These are phyloP conservation scores for Spirogloea muscicola DNA, from an alignment of 139 green algal genomes.

Conservation along the genomic window DNA sequence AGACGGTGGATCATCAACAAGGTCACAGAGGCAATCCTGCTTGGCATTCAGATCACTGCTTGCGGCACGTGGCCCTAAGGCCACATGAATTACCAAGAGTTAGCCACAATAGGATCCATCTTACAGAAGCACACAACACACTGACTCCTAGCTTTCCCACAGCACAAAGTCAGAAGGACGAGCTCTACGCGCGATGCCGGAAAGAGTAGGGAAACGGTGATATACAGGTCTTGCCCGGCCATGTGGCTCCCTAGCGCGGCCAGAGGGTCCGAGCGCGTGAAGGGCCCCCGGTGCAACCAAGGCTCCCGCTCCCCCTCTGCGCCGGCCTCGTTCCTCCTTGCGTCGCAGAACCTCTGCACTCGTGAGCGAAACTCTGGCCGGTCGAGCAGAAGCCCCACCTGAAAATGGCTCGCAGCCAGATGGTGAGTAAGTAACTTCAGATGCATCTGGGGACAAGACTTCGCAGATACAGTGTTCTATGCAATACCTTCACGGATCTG, in stretches of 20 bases:
- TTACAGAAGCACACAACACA: not conserved
- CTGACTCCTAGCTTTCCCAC: not conserved
- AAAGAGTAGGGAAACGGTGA: not conserved
- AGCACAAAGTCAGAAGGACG: not conserved
- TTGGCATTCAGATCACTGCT: not conserved
- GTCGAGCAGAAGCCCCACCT: slow-evolving; percentile 15
- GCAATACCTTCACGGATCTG: too few species aligned
- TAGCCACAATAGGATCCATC: not conserved
- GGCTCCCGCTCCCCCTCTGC: not conserved
- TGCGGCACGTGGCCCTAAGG: not conserved
- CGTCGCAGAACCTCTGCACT: slow-evolving; percentile 3
- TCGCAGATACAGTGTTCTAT: too few species aligned
- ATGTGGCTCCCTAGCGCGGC: slow-evolving; percentile 1
- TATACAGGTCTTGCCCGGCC: not conserved
- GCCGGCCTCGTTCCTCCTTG: not conserved
- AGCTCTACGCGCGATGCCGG: not conserved
- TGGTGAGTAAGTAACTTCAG: too few species aligned
- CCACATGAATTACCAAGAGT: not conserved
- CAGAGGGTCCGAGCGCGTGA: not conserved
- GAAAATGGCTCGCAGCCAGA: too few species aligned
- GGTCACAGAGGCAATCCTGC: not conserved
- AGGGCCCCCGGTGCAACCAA: not conserved
- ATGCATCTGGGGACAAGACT: too few species aligned
- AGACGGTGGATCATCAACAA: not conserved
- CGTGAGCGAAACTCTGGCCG: not conserved